Evolutionary conservation across 2,329 filamentous ascomycete species (phyloP).

Genomic region (Chaetomium strumarium): DNA sequence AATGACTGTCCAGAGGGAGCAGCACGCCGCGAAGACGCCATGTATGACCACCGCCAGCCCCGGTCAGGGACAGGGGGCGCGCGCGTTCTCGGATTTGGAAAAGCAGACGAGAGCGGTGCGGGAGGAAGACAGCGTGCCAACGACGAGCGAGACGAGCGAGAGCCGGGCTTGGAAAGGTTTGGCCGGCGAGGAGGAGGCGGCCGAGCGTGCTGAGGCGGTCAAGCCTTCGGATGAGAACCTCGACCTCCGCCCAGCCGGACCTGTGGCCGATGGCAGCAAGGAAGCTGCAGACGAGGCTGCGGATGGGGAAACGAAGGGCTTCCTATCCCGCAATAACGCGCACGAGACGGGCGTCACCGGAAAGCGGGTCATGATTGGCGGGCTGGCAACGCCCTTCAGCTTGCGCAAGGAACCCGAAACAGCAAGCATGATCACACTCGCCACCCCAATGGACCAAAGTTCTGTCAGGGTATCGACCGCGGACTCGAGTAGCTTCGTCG

Average conservation of each 20-base stretch:
- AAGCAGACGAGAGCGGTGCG: constrained; percentile 41
- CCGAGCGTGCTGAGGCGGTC: constrained; percentile 26
- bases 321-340: constrained; percentile 38
- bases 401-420: constrained; percentile 58
- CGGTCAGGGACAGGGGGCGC: constrained; percentile 32
- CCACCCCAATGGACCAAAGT: constrained; percentile 35
- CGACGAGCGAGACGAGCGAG: not conserved
- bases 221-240: constrained; percentile 1
- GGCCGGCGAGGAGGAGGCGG: constrained; percentile 10
- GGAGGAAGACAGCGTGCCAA: constrained; percentile 45
- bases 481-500: constrained; percentile 6
- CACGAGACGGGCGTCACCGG: constrained; percentile 48
- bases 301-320: constrained; percentile 29
- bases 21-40: constrained; percentile 41
- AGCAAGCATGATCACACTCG: constrained; percentile 65
- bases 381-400: constrained; percentile 68
- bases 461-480: constrained; percentile 32
- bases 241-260: constrained; percentile 8
- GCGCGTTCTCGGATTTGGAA: constrained; percentile 37
- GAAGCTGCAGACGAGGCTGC: constrained; percentile 1
- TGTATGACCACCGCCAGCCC: constrained; percentile 36
- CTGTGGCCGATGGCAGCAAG: constrained; percentile 1
- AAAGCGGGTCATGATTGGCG: constrained; percentile 61
- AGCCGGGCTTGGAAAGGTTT: constrained; percentile 1
- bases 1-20: constrained; percentile 57